These are phyloP conservation scores for Fusarium nurragi DNA, from an alignment of 2,329 filamentous ascomycete genomes.

Conservation along the genomic window DNA sequence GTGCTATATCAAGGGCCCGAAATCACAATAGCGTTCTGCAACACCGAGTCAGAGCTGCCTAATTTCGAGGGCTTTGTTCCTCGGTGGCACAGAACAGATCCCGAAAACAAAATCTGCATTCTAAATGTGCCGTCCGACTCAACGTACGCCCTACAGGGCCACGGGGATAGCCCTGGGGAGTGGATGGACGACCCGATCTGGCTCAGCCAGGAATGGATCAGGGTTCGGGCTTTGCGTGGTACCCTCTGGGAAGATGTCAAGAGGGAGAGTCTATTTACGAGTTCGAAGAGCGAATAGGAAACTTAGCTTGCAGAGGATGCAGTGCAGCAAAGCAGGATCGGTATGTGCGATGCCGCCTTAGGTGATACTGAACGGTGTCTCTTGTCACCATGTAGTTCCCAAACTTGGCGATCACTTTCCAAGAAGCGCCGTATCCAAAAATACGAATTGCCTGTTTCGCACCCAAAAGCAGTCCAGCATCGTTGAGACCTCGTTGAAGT, in stretches of 20 bases:
- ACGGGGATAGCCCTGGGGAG: neutral
- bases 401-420: no score
- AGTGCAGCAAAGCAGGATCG: no score
- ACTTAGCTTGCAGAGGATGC: conserved; percentile 54
- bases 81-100: conserved; percentile 10
- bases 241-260: conserved; percentile 16
- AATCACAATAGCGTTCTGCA: conserved; percentile 6
- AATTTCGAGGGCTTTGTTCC: neutral
- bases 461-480: no score
- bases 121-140: neutral
- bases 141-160: neutral
- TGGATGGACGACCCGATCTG: neutral
- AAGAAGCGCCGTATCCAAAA: no score
- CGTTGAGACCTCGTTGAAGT: conserved; percentile 25
- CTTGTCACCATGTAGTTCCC: no score
- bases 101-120: neutral
- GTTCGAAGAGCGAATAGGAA: neutral
- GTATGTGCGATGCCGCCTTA: no score
- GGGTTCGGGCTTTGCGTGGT: neutral
- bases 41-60: neutral
- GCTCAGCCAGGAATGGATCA: conserved; percentile 15
- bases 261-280: neutral
- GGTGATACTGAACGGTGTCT: no score
- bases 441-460: no score
- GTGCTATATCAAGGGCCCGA: neutral